Evolutionary conservation across 805 yeast species (phyloP), one percentile per base, ranked within the genome.

Genomic region (Phaffomyces antillensis): DNA sequence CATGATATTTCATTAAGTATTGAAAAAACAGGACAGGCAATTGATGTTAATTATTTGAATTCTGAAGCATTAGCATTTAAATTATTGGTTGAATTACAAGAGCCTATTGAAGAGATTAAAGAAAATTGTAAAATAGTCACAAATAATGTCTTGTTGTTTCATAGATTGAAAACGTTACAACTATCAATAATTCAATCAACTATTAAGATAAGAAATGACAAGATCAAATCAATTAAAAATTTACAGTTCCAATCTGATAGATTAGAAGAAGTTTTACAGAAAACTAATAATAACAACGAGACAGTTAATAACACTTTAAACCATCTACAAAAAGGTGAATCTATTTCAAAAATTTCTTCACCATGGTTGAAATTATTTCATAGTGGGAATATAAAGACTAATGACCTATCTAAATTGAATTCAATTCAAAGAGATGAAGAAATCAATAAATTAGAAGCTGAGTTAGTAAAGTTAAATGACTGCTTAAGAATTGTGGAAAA

Each of bases 11-110:
- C 93, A 1, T 58, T 79, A 4, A 70, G 80, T 3, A 72, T 87
- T 48, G 98, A 93, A 59, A 79, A 80, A 50, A 77, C 88, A 26
- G 97, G 98, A 2, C 89, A 86, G 56, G 83, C 89, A 1, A 81
- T 86, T 50, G 98, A 93, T 61, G 75, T 81, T 35, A 78, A 75
- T 34, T 80, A 76, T 49, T 74, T 81, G 17, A 75, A 79, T 18
- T 60, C 72, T 9, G 75, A 71, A 46, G 67, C 69, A 24, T 51
- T 72, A 36, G 62, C 64, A 4, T 54, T 53, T 45, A 68, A 68
- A 33, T 50, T 71, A 15, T 51, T 62, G 37, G 62, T 64, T 8
- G 48, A 61, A 1, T 48, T 70, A 15, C 69, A 66, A 47, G 75
- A 71, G 46, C 72, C 72, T 13, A 49, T 64, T 0, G 52, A 55